phyloP scores from a whole-genome alignment of 2,329 filamentous ascomycete genomes.

The Pseudofabraea citricarpa region DNA sequence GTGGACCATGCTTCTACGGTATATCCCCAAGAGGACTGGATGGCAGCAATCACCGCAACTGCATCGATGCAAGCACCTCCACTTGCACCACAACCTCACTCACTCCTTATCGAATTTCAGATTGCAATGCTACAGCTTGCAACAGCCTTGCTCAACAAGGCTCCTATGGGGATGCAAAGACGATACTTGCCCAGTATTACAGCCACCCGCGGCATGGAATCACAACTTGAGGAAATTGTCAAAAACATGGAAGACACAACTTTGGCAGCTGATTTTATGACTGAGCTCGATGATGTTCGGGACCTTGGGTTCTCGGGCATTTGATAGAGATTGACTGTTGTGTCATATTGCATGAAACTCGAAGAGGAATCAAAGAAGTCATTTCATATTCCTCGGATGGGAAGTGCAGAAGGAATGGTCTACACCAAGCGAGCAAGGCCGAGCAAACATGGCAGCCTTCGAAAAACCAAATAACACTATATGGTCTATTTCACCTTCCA shows the following conservation, averaged over 20 bases:
- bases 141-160: slow-evolving; percentile 43
- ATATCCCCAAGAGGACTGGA: slow-evolving; percentile 47
- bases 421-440: too few relatives aligned
- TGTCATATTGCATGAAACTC: too few relatives aligned
- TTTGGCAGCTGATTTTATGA: slow-evolving; percentile 30
- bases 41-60: slow-evolving; percentile 46
- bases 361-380: too few relatives aligned
- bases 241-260: slow-evolving; percentile 18
- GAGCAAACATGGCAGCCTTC: too few relatives aligned
- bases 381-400: too few relatives aligned
- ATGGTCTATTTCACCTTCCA: too few relatives aligned
- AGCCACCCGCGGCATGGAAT: slow-evolving; percentile 44
- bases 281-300: slow-evolving; percentile 41
- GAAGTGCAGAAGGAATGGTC: too few relatives aligned
- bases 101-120: slow-evolving; percentile 38
- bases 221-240: slow-evolving; percentile 31
- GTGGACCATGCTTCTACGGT: slow-evolving; percentile 42
- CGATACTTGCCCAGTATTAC: slow-evolving; percentile 47
- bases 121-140: slow-evolving; percentile 52
- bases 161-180: slow-evolving; percentile 39
- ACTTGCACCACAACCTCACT: slow-evolving; percentile 4
- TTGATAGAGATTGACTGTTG: too few relatives aligned
- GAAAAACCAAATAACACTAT: too few relatives aligned
- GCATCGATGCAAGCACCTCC: slow-evolving; percentile 30
- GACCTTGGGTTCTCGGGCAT: slow-evolving; percentile 1